Evolutionary conservation across 2,329 filamentous ascomycete genomes (phyloP), one percentile per base, ranked within the genome.

Genomic region (Plenodomus biglobosus): DNA sequence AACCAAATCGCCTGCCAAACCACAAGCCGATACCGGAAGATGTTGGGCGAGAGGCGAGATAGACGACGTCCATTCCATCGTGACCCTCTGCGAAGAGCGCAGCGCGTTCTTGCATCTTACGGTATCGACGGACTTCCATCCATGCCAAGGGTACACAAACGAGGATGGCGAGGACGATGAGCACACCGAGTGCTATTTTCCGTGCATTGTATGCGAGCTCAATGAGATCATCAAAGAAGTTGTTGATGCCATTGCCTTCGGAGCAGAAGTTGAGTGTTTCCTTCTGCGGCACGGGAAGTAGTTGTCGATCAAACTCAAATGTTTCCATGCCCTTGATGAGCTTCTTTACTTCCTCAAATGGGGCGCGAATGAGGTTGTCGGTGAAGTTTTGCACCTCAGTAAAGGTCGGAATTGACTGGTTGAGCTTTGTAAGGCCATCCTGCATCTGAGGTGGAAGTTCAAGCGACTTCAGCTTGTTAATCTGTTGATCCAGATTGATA

Each of bases 231-330:
- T 85, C 76, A 71, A 99, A 99, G 77, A 97, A 97, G 55, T 85
- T 79, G 65, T 86, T 84, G 71, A 99, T 87, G 24, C 82, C 84
- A 56, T 89, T 81, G 73, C 94, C 90, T 66, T 90, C 84, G 36
- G 90, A 90, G 76, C 94, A 99, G 75, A 99, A 97, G 1, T 81
- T 86, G 44, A 99, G 78, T 32, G 84, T 76, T 71, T 95, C 81
- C 75, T 95, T 96, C 60, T 86, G 76, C 1, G 94, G 91, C 2
- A 96, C 80, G 0, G 92, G 90, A 61, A 99, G 92, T 8, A 87
- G 73, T 11, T 83, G 82, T 15, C 85, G 80, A 67, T 96, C 84
- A 68, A 97, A 95, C 24, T 78, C 80, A 77, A 91, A 97, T 53
- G 77, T 80, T 41, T 84, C 81, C 63, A 94, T 81, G 27, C 80